These are phyloP conservation scores for Golubevia pallescens DNA, from an alignment of 1,284 basidiomycete species.

Conservation along the genomic window DNA sequence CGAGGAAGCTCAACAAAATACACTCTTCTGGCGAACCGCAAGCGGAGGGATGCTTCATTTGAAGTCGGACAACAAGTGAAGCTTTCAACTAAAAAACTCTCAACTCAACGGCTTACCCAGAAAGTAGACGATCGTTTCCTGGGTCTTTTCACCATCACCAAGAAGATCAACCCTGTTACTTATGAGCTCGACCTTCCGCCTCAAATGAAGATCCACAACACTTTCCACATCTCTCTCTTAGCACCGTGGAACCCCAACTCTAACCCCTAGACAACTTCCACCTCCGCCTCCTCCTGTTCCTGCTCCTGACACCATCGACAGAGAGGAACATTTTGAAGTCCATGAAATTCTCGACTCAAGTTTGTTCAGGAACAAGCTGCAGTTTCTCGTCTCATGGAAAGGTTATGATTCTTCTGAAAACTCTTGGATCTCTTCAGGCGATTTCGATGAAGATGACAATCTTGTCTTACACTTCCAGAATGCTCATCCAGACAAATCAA, in stretches of 20 bases:
- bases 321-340: too few relatives aligned
- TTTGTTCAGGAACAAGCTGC: too few relatives aligned
- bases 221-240: constrained; percentile 7
- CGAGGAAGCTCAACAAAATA: background rate
- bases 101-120: background rate
- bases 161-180: background rate
- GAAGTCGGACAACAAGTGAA: constrained; percentile 2
- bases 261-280: background rate
- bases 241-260: constrained; percentile 6
- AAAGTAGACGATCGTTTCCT: constrained; percentile 9
- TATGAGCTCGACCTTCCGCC: constrained; percentile 3
- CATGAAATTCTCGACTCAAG: too few relatives aligned
- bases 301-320: too few relatives aligned
- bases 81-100: constrained; percentile 4
- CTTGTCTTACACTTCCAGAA: too few relatives aligned
- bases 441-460: too few relatives aligned
- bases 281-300: too few relatives aligned
- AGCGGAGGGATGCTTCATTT: too few relatives aligned
- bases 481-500: too few relatives aligned
- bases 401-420: too few relatives aligned
- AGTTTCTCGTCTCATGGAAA: too few relatives aligned
- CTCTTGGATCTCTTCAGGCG: too few relatives aligned
- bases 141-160: constrained; percentile 8
- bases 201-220: constrained; percentile 7
- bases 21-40: background rate